Evolutionary conservation across 805 yeast genomes (phyloP).

Genomic region (Blastobotrys robertii): DNA sequence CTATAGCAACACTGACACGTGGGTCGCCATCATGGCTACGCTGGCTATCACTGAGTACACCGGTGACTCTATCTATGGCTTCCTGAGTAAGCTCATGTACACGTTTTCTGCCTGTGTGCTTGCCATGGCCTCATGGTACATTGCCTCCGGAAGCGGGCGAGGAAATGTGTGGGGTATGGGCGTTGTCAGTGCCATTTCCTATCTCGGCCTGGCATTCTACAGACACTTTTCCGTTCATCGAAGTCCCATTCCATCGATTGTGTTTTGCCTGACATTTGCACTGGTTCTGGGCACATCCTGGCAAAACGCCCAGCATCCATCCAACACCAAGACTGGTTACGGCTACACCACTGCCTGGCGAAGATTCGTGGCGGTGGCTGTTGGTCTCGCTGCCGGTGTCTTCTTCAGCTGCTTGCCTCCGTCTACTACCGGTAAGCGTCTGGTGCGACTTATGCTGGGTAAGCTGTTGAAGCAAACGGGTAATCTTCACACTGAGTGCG

Average conservation of each 20-base stretch:
- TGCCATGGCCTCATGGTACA: constrained; percentile 30
- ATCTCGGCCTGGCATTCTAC: constrained; percentile 20
- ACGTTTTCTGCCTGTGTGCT: constrained; percentile 25
- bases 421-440: constrained; percentile 26
- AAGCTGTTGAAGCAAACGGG: constrained; percentile 19
- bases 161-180: constrained; percentile 29
- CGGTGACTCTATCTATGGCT: constrained; percentile 26
- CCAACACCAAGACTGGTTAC: constrained; percentile 14
- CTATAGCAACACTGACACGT: constrained; percentile 18
- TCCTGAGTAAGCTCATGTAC: constrained; percentile 19
- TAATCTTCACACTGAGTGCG: constrained; percentile 22
- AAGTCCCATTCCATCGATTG: constrained; percentile 23
- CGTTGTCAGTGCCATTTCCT: constrained; percentile 21
- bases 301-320: constrained; percentile 17
- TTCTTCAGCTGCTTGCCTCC: constrained; percentile 26
- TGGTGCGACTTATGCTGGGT: constrained; percentile 23
- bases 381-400: constrained; percentile 25
- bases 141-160: constrained; percentile 24
- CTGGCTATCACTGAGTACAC: constrained; percentile 21
- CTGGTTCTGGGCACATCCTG: constrained; percentile 28
- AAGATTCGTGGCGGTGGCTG: constrained; percentile 24
- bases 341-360: constrained; percentile 29
- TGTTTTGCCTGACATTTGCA: constrained; percentile 21
- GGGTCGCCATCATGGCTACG: constrained; percentile 26
- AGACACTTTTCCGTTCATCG: constrained; percentile 24